Evolutionary conservation across 2,329 filamentous ascomycete genomes (phyloP).

Genomic region (Ceratocystis papillata): DNA sequence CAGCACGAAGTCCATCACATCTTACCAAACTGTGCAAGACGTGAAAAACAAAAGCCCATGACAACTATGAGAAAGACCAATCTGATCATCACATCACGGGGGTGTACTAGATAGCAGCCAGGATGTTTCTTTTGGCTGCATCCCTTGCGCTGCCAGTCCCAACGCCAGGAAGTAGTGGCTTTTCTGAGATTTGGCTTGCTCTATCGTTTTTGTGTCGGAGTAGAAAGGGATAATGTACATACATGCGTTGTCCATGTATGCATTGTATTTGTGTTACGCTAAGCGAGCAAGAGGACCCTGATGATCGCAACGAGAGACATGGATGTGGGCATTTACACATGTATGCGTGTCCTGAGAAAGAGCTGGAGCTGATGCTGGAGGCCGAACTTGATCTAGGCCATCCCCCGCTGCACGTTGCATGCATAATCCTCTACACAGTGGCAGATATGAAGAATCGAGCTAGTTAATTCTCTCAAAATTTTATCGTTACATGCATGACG

Average conservation of each 20-base stretch:
- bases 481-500: background rate
- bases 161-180: background rate
- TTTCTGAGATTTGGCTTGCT: background rate
- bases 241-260: background rate
- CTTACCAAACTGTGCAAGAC: background rate
- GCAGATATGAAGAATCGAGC: background rate
- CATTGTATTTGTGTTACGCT: conserved; percentile 4
- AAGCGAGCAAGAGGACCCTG: background rate
- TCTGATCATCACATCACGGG: too few species aligned
- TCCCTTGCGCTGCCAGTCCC: too few species aligned
- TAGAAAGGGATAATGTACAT: background rate
- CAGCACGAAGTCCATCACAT: background rate
- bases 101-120: too few species aligned
- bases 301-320: background rate
- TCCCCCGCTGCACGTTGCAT: background rate
- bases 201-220: background rate
- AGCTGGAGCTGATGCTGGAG: background rate
- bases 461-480: background rate
- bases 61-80: too few species aligned
- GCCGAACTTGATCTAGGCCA: too few species aligned
- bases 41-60: too few species aligned
- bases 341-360: background rate
- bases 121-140: too few species aligned
- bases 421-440: background rate
- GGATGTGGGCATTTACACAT: background rate